Base-by-base conservation (phyloP, 1,284 basidiomycete genomes). In the Sanguinoderma infundibulare region DNA sequence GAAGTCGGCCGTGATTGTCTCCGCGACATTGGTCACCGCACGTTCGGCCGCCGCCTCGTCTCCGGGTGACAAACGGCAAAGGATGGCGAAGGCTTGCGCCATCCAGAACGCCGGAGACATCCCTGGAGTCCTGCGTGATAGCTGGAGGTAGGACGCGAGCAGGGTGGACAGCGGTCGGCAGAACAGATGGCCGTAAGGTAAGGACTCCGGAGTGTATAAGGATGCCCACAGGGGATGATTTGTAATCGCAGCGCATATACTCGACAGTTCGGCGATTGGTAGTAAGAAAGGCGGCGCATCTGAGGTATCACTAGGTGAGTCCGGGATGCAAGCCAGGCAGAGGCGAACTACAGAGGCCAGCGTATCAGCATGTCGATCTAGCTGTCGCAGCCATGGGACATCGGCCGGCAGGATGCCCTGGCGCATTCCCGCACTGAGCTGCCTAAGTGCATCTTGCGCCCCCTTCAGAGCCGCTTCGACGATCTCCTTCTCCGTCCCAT, bases 81-180 rank as follows among this genome's bases (percentile, higher is more conserved):
- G 65, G 35, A 90, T 80, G 1, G 82, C 74, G 30, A 88, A 79
- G 0, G 86, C 83, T 62, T 91, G 87, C 0, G 85, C 83, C 42
- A 89, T 75, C 90, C 89, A 92, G 6, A 87, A 69, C 56, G 83
- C 82, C 20, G 80, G 75, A 2, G 81, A 75, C 17, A 80, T 81
- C n/a, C 75, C 80, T 7, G 87, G 87, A 8, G 87, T 75, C 9
- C 77, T 72, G 22, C 79, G 77, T 2, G 86, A 89, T 6, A 91
- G 74, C 3, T 77, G 78, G 51, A 90, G 79, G 61, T 87, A 91
- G n/a, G 68, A 72, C 0, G 74, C 70, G 9, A 92, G 74, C 5
- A 90, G 74, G 12, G 72, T 70, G 0, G 87, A 83, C 4, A 91
- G 68, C 1, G 86, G 80, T 1, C 86, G 81, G 28, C 81, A 75